A percentile compares a stretch with the other conserved stretches of the same genome.
Evolutionary conservation across 1,284 basidiomycete species (phyloP).

Genomic region (Vanrija sp.): DNA sequence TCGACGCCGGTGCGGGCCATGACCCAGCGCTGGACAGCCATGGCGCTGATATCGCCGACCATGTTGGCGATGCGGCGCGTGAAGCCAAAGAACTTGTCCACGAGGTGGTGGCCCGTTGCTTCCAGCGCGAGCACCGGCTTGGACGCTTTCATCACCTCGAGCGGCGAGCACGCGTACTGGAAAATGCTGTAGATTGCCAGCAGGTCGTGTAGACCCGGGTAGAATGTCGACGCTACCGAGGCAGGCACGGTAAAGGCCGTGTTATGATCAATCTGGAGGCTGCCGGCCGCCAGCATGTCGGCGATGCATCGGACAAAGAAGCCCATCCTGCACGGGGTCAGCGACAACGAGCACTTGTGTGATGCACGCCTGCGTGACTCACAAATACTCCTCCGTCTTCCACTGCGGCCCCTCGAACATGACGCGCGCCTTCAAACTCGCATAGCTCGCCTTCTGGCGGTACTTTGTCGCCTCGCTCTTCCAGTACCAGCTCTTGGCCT

Average conservation of each 20-base stretch:
- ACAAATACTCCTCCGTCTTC: constrained; percentile 23
- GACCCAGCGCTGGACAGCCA: constrained; percentile 12
- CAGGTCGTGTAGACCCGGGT: constrained; percentile 16
- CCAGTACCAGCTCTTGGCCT: constrained; percentile 3
- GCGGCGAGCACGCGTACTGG: constrained; percentile 10
- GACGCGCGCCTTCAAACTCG: constrained; percentile 14
- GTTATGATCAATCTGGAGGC: constrained; percentile 10
- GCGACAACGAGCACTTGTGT: not conserved
- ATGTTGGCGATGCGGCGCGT: constrained; percentile 14
- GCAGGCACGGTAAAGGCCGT: constrained; percentile 9
- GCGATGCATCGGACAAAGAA: constrained; percentile 23
- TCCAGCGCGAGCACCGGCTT: constrained; percentile 3
- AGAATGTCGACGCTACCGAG: constrained; percentile 6
- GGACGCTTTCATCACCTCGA: constrained; percentile 3
- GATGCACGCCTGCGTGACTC: not conserved
- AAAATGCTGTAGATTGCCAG: constrained; percentile 17
- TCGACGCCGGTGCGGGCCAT: constrained; percentile 7
- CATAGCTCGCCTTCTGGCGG: constrained; percentile 13
- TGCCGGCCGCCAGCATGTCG: constrained; percentile 17
- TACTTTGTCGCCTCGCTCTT: constrained; percentile 7
- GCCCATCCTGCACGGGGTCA: constrained; percentile 9
- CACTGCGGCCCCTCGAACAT: constrained; percentile 11
- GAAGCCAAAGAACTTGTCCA: constrained; percentile 23
- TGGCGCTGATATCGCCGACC: constrained; percentile 13
- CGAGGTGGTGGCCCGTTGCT: constrained; percentile 12